Conservation (phyloP, 805 yeast genomes). For the Cyberlindnera euphorbiiphila region DNA sequence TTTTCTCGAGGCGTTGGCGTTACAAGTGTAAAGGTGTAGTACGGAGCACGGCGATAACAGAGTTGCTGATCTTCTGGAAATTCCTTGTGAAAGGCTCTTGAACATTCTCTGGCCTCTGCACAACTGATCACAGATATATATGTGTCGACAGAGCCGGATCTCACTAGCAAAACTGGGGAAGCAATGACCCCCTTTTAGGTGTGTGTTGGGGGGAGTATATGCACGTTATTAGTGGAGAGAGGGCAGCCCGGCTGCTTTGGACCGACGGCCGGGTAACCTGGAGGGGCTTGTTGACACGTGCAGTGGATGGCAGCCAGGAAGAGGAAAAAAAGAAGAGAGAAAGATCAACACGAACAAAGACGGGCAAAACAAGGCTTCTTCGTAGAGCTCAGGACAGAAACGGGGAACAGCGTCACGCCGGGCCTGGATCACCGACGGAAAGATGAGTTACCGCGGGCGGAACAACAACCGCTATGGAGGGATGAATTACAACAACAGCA, state of each 20-base stretch:
- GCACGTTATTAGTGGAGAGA: too few species aligned
- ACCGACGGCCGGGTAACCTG: too few species aligned
- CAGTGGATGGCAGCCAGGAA: background rate
- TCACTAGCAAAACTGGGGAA: too few species aligned
- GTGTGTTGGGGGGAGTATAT: background rate
- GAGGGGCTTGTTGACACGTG: background rate
- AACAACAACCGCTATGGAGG: conserved; percentile 7
- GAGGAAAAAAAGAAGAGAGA: background rate
- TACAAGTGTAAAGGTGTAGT: too few species aligned
- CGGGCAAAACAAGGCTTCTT: too few species aligned
- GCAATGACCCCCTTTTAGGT: too few species aligned
- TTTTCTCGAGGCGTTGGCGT: too few species aligned
- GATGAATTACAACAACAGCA: conserved; percentile 6
- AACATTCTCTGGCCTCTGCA: background rate
- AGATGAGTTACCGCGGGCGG: conserved; percentile 15
- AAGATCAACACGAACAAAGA: background rate
- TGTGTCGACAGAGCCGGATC: too few species aligned
- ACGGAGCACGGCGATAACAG: background rate
- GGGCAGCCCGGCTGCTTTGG: too few species aligned
- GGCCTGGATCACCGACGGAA: background rate
- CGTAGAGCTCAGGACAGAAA: background rate
- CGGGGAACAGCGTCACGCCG: background rate
- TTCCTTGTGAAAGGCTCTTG: conserved; percentile 4
- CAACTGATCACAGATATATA: background rate
- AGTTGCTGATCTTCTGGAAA: background rate